Base-by-base conservation (phyloP, 306 rosid species). In the Vachellia pachyceras region DNA sequence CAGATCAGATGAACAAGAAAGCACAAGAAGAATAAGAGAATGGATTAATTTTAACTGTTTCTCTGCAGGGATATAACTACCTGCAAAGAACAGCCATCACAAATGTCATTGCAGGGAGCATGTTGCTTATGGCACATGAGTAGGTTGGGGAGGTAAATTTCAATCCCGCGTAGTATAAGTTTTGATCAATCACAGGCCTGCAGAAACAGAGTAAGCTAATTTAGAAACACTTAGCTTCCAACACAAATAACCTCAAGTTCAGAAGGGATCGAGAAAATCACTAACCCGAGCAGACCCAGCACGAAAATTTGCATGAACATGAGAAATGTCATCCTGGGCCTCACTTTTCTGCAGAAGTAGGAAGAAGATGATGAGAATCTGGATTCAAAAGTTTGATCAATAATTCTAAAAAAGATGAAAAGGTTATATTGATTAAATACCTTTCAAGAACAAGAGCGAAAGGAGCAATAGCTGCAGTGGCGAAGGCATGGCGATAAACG, bases 111-210 rank as follows among this genome's bases (percentile, higher is more conserved):
- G 98, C 97, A 5, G 98, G 98, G 63, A 94, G 97, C 85, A 94
- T 83, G 83, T 94, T 94, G 84, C 97, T 92, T 78, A 93, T 76
- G 11, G 98, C 98, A 65, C 97, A 95, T 5, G 98, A 84, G 80
- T 88, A 95, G 0, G 98, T 92, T 35, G 98, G 97, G 0, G 98
- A 92, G 5, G 98, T 95, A 60, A 89, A 90, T 65, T 94, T 95
- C 79, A 95, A 63, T 23, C 98, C 98, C 41, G 88, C 90, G n/a
- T 92, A 95, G 86, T 95, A 95, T 36, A 92, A 89, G 60, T 95
- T 95, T 41, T 95, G 98, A 83, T 94, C 98, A 65, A 95, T 88
- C 86, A 95, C 92, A 52, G 98, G 98, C 76, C 98, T 94, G 86
- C 47, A 41, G 58, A 13, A 73, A 69, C 42, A 75, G 52, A 40